phyloP scores from a whole-genome alignment of 768 basidiomycete genomes.

The Cystoderma amianthinum region DNA sequence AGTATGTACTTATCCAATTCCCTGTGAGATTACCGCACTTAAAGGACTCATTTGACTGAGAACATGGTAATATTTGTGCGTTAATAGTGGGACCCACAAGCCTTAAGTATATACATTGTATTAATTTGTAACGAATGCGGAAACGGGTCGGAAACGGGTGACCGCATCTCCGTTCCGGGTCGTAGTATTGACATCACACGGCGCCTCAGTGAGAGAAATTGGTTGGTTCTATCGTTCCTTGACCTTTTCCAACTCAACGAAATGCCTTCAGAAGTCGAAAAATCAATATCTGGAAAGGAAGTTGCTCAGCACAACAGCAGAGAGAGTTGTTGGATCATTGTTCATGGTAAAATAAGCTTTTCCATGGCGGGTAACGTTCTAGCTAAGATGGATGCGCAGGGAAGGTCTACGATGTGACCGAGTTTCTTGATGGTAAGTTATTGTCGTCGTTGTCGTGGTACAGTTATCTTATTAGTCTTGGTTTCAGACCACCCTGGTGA shows the following conservation, averaged over 20 bases:
- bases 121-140: background rate
- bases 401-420: constrained; percentile 74
- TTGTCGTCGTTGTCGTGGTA: too few relatives aligned
- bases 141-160: background rate
- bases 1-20: background rate
- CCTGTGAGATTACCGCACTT: background rate
- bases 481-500: constrained; percentile 58
- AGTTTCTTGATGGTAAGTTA: constrained; percentile 57
- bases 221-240: background rate
- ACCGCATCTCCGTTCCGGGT: background rate
- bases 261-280: background rate
- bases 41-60: too few relatives aligned
- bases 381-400: too few relatives aligned
- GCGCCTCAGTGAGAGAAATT: background rate
- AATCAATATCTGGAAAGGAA: constrained; percentile 17
- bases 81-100: background rate
- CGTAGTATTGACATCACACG: background rate
- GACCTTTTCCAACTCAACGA: background rate
- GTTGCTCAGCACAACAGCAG: constrained; percentile 22
- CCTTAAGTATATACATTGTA: background rate
- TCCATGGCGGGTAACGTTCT: background rate
- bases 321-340: constrained; percentile 56
- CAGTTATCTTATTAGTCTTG: too few relatives aligned
- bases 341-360: constrained; percentile 49
- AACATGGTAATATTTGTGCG: too few relatives aligned